These are phyloP conservation scores for Tremella fuciformis DNA, from an alignment of 768 basidiomycete species.

Conservation along the genomic window DNA sequence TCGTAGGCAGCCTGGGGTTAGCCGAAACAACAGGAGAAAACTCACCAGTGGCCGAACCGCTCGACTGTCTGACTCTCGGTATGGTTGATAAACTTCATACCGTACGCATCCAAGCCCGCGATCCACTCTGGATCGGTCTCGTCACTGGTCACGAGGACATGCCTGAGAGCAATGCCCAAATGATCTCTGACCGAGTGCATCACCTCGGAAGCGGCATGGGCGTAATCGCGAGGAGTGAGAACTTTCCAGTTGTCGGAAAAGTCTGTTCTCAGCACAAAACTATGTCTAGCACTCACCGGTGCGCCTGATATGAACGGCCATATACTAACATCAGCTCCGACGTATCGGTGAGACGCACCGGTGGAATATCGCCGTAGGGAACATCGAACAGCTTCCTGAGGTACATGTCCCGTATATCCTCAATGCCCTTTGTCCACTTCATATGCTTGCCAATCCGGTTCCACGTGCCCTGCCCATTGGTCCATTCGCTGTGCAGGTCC, in stretches of 20 bases:
- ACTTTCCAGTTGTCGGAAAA: slow-evolving; percentile 1
- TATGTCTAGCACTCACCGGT: slow-evolving; percentile 10
- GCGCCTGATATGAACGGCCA: slow-evolving; percentile 16
- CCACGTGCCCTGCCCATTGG: not conserved
- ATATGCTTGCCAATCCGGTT: no score
- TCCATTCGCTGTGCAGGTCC: slow-evolving; percentile 9
- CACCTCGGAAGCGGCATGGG: not conserved
- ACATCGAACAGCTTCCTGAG: no score
- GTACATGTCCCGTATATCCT: no score
- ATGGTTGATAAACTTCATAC: no score
- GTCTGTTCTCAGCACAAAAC: not conserved
- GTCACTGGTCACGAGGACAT: slow-evolving; percentile 12
- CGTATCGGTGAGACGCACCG: no score
- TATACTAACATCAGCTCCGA: no score
- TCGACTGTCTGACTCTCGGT: no score
- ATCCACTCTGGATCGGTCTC: slow-evolving; percentile 19
- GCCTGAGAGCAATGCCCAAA: not conserved
- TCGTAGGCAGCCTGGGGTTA: no score
- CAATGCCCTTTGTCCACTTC: no score
- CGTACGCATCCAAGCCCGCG: not conserved
- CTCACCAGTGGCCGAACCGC: no score
- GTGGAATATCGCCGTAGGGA: no score
- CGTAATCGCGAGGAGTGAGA: not conserved
- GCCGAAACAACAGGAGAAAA: no score
- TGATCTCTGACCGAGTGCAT: not conserved